phyloP scores from a whole-genome alignment of 306 rosid genomes.

The Corylus americana region DNA sequence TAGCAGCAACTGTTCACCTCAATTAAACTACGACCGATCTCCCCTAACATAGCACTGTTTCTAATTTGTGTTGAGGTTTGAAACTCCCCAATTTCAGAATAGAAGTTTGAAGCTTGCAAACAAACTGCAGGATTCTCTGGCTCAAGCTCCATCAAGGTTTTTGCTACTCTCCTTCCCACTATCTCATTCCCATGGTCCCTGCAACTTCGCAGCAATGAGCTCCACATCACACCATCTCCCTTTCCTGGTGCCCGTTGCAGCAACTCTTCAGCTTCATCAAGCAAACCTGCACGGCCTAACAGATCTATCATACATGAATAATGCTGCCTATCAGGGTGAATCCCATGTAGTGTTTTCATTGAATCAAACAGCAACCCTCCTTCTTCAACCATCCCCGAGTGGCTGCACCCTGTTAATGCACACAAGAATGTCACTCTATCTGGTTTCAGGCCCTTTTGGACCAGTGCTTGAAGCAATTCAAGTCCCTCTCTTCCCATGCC shows the following conservation, averaged over 20 bases:
- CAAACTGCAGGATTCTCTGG: slow-evolving; percentile 63
- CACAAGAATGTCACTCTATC: slow-evolving; percentile 75
- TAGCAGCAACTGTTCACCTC: slow-evolving; percentile 45
- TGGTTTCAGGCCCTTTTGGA: slow-evolving; percentile 61
- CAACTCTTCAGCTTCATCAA: slow-evolving; percentile 71
- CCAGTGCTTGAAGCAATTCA: slow-evolving; percentile 56
- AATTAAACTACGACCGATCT: slow-evolving; percentile 73
- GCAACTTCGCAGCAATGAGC: slow-evolving; percentile 81
- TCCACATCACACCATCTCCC: slow-evolving; percentile 60
- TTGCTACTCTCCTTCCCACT: slow-evolving; percentile 62
- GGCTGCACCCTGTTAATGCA: slow-evolving; percentile 70
- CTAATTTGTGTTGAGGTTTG: slow-evolving; percentile 53
- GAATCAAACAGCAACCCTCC: slow-evolving; percentile 61
- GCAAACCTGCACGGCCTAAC: slow-evolving; percentile 70
- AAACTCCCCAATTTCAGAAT: slow-evolving; percentile 71
- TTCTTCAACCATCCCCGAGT: slow-evolving; percentile 66
- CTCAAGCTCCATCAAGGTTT: slow-evolving; percentile 55
- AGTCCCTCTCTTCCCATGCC: slow-evolving; percentile 80
- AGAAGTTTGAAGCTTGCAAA: slow-evolving; percentile 73
- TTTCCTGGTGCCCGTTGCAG: slow-evolving; percentile 41
- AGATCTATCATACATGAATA: slow-evolving; percentile 88
- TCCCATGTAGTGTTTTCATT: slow-evolving; percentile 51
- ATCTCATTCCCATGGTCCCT: slow-evolving; percentile 58
- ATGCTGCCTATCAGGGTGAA: slow-evolving; percentile 63
- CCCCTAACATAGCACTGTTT: slow-evolving; percentile 67